Evolutionary conservation across 768 basidiomycete species (phyloP), one percentile per base, ranked within the genome.

Genomic region (Paxillus ammoniavirescens): DNA sequence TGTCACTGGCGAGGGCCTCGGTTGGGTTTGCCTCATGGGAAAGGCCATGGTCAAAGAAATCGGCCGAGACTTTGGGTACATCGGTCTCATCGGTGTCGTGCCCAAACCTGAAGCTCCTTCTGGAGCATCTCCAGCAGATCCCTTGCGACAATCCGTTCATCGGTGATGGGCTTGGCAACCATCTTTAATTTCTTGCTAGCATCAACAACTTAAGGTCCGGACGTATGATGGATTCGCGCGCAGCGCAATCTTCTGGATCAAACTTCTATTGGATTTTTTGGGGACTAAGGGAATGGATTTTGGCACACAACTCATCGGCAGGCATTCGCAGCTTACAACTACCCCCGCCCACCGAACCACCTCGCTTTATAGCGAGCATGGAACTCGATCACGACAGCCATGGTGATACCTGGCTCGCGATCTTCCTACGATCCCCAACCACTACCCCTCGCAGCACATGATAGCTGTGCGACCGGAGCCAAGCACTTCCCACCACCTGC

Each of bases 11-110:
- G 86, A 89, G 67, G 90, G 90, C 46, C 76, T 92, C 30, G 90
- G 86, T 18, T 92, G 90, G 90, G 83, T 91, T n/a, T 91, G 89
- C 67, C 75, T 87, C 28, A 86, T 92, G 82, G 89, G 89, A 61
- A 88, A 86, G 65, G 85, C 89, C 38, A 92, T 92, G 90, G 82
- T 92, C 64, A 83, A 80, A 61, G 90, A 92, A 63, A 87, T 89
- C 61, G 88, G 89, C 57, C 84, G 82, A 62, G 77, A 82, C 33
- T 83, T 86, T 69, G 87, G 85, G 10, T 92, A 91, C 72, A 75
- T 73, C 53, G 87, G 89, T 30, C 68, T 88, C 15, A 80, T 83
- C 17, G 88, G 88, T 15, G 82, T 86, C n/a, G 81, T 91, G 33
- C 84, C 82, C 13, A 87, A 86, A 62, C 84, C 86, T 6, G 81